Conservation (phyloP, 352 stramenopile genomes). For the Globisporangium okanoganense region DNA sequence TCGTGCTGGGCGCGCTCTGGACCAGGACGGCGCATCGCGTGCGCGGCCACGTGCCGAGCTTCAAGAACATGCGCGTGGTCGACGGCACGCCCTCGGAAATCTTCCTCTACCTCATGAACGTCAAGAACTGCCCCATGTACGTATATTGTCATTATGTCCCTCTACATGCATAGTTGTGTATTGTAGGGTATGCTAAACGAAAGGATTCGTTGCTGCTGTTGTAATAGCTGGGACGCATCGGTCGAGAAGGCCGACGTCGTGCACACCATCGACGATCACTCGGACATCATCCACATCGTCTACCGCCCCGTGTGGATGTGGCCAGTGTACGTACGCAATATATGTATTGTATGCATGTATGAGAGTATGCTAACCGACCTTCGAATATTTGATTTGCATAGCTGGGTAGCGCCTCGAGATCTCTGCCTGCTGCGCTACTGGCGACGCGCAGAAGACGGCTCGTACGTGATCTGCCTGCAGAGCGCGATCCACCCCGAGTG, state of each 20-base stretch:
- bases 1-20: conserved; percentile 46
- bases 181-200: not conserved
- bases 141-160: not conserved
- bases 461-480: conserved; percentile 76
- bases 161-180: not conserved
- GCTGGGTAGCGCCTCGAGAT: conserved; percentile 64
- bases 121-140: conserved; percentile 57
- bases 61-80: conserved; percentile 66
- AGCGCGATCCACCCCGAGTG: conserved; percentile 74
- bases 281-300: conserved; percentile 77
- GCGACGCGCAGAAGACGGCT: conserved; percentile 62
- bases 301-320: conserved; percentile 76
- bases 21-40: conserved; percentile 41
- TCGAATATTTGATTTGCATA: conserved; percentile 12
- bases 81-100: conserved; percentile 62
- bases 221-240: conserved; percentile 63
- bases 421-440: conserved; percentile 72
- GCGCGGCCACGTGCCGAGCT: conserved; percentile 46
- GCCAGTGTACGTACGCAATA: conserved; percentile 45
- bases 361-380: not conserved
- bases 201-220: not conserved
- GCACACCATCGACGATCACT: conserved; percentile 76
- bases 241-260: conserved; percentile 59
- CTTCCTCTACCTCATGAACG: conserved; percentile 74
- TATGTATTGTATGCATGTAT: not conserved